These are phyloP conservation scores for Staphylotrichum tortipilum DNA, from an alignment of 495 filamentous ascomycete species.

Conservation along the genomic window DNA sequence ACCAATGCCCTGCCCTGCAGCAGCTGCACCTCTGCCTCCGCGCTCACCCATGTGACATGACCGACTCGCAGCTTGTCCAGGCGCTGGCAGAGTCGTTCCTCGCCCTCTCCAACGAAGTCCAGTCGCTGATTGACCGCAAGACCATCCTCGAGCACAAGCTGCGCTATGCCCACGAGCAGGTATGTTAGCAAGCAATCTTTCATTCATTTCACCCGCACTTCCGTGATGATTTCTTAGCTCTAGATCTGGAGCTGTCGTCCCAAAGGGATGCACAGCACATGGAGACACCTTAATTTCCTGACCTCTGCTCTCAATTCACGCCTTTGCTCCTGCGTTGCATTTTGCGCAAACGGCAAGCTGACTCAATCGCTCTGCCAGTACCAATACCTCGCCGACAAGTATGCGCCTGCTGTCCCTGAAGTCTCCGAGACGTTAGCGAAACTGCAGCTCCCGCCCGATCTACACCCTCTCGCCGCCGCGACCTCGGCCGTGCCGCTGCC, in stretches of 20 bases:
- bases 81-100: constrained; percentile 54
- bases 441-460: constrained; percentile 46
- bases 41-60: constrained; percentile 28
- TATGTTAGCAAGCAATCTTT: constrained; percentile 20
- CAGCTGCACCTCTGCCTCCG: too few relatives aligned
- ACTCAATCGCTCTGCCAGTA: constrained; percentile 29
- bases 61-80: constrained; percentile 34
- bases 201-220: constrained; percentile 10
- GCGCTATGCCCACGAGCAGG: constrained; percentile 49
- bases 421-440: constrained; percentile 46
- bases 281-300: constrained; percentile 40
- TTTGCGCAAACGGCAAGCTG: constrained; percentile 9
- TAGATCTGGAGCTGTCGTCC: constrained; percentile 57
- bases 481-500: constrained; percentile 44
- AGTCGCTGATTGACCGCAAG: constrained; percentile 46
- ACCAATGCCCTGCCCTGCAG: too few relatives aligned
- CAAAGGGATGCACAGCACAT: constrained; percentile 30
- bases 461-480: constrained; percentile 34
- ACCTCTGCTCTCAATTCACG: constrained; percentile 29
- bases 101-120: constrained; percentile 51
- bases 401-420: constrained; percentile 45
- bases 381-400: constrained; percentile 49
- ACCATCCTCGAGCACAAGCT: constrained; percentile 50
- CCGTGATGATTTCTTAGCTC: constrained; percentile 60
- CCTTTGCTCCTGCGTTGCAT: constrained; percentile 13